These are phyloP conservation scores for Coniochaeta ligniaria DNA, from an alignment of 2,329 filamentous ascomycete genomes.

Conservation along the genomic window DNA sequence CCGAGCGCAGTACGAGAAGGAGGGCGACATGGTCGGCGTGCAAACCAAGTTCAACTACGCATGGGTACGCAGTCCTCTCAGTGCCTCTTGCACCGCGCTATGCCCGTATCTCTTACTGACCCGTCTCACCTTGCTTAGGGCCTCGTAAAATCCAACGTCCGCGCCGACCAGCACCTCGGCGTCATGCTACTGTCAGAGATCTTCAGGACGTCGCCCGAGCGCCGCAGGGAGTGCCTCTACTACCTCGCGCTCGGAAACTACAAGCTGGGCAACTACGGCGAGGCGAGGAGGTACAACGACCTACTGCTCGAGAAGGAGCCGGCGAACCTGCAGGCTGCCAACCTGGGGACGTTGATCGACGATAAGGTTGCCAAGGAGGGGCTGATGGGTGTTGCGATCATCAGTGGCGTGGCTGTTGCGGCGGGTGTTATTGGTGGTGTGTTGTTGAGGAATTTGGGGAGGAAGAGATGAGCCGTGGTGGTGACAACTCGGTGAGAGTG, in stretches of 20 bases:
- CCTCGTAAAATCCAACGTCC: conserved; percentile 83
- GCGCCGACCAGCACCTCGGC: conserved; percentile 86
- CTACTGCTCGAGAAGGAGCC: conserved; percentile 85
- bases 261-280: conserved; percentile 95
- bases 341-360: conserved; percentile 82
- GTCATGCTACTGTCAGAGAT: conserved; percentile 93
- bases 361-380: conserved; percentile 95
- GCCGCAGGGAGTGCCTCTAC: conserved; percentile 94
- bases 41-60: conserved; percentile 99
- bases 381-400: conserved; percentile 86
- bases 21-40: conserved; percentile 91
- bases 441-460: conserved; percentile 67
- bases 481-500: neutral
- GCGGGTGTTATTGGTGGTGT: conserved; percentile 90
- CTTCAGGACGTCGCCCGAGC: conserved; percentile 87
- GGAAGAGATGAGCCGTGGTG: conserved; percentile 38
- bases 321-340: conserved; percentile 81
- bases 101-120: conserved; percentile 2
- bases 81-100: neutral
- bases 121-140: conserved; percentile 50
- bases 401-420: conserved; percentile 85
- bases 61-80: conserved; percentile 59
- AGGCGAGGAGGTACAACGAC: conserved; percentile 92
- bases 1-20: conserved; percentile 91
- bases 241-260: conserved; percentile 96